phyloP scores from a whole-genome alignment of 1,139 yeast species.

The Lodderomyces orthopsilosis region DNA sequence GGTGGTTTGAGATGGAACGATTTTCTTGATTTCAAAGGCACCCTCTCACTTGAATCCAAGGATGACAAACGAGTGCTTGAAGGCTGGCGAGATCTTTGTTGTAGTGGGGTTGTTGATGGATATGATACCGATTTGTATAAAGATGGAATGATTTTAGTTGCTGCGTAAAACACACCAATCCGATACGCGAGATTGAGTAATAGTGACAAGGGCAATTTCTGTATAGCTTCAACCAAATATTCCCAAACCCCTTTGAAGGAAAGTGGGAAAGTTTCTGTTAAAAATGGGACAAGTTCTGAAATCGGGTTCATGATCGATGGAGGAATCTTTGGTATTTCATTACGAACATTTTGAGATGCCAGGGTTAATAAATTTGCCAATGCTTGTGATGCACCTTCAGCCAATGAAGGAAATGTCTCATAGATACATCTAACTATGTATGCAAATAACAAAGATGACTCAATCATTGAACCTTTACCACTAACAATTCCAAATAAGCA shows the following conservation, averaged over 20 bases:
- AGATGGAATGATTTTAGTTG: conserved; percentile 89
- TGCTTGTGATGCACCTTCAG: conserved; percentile 47
- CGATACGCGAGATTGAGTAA: conserved; percentile 80
- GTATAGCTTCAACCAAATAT: conserved; percentile 64
- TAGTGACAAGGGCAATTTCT: conserved; percentile 79
- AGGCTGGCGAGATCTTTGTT: conserved; percentile 14
- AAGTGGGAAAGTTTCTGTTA: conserved; percentile 54
- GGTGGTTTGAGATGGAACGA: conserved; percentile 19
- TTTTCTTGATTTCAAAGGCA: conserved; percentile 8
- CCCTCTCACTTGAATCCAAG: not conserved
- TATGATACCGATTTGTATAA: conserved; percentile 44
- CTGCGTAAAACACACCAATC: conserved; percentile 84
- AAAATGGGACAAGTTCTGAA: conserved; percentile 42
- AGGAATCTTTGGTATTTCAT: conserved; percentile 40
- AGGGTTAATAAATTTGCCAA: conserved; percentile 37
- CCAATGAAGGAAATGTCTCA: conserved; percentile 82
- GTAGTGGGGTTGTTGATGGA: conserved; percentile 32
- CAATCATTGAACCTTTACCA: conserved; percentile 83
- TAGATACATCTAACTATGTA: conserved; percentile 91
- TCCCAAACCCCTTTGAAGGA: conserved; percentile 67
- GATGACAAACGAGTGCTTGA: conserved; percentile 9
- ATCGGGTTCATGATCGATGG: conserved; percentile 40
- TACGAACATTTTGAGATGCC: conserved; percentile 35
- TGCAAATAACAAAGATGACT: conserved; percentile 79
- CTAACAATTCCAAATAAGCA: conserved; percentile 84